Percentiles rank a stretch among this genome's conserved stretches.
These are phyloP conservation scores for Aspergillus novofumigatus DNA, from an alignment of 2,329 filamentous ascomycete genomes.

Conservation along the genomic window DNA sequence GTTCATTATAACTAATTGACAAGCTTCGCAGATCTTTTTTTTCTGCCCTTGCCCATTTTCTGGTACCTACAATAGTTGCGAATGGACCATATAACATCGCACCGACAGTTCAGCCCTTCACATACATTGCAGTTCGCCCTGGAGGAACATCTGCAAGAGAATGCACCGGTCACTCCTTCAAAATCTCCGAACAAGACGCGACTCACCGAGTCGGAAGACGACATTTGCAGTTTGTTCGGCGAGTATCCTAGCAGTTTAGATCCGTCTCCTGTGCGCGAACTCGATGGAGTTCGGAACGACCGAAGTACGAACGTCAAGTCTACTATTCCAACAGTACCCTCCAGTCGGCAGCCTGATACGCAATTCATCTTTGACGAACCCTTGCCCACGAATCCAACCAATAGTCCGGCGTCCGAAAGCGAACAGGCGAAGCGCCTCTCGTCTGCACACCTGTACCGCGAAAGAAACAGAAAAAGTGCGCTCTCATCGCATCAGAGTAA, in stretches of 20 bases:
- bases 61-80: neutral
- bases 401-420: conserved; percentile 9
- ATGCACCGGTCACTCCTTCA: neutral
- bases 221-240: neutral
- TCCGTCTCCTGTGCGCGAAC: neutral
- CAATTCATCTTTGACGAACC: conserved; percentile 3
- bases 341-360: neutral
- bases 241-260: neutral
- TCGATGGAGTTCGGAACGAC: neutral
- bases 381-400: conserved; percentile 5
- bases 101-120: neutral
- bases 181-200: neutral
- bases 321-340: neutral
- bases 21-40: neutral
- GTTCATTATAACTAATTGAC: neutral
- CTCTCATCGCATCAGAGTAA: neutral
- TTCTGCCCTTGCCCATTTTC: neutral
- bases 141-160: neutral
- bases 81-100: neutral
- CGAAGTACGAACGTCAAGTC: neutral
- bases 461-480: neutral
- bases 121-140: neutral
- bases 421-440: neutral
- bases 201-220: neutral
- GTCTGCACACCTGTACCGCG: neutral